phyloP scores from a whole-genome alignment of 768 basidiomycete species.

The Hypholoma sublateritium region DNA sequence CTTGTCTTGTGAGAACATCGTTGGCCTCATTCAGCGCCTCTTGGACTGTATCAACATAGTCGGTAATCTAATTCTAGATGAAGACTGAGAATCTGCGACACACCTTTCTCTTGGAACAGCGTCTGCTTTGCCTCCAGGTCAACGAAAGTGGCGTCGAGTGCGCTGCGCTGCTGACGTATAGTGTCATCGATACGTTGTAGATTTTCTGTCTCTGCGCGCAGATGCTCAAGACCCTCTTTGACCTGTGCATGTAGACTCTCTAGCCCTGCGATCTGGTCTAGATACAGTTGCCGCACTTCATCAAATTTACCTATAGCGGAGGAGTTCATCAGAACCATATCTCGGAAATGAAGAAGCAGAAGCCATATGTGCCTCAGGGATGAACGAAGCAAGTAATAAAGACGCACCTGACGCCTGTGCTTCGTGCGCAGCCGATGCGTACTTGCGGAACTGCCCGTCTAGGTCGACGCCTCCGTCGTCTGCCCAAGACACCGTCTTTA shows the following conservation, averaged over 20 bases:
- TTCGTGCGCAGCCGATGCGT: slow-evolving; percentile 37
- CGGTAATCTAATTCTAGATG: background rate
- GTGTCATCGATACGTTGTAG: slow-evolving; percentile 42
- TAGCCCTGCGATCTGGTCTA: slow-evolving; percentile 62
- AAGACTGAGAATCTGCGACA: slow-evolving; percentile 5
- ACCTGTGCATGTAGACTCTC: slow-evolving; percentile 58
- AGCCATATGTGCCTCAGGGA: background rate
- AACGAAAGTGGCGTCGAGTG: slow-evolving; percentile 38
- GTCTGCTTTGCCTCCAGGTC: slow-evolving; percentile 42
- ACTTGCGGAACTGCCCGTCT: slow-evolving; percentile 54
- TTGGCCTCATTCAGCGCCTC: slow-evolving; percentile 42
- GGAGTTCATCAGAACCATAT: background rate
- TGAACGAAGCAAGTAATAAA: background rate
- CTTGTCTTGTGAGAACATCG: slow-evolving; percentile 31
- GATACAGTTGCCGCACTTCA: slow-evolving; percentile 52
- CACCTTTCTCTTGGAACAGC: slow-evolving; percentile 44
- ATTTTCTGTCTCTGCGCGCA: slow-evolving; percentile 44
- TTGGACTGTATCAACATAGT: slow-evolving; percentile 30
- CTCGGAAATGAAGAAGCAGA: background rate
- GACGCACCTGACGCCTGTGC: slow-evolving; percentile 38
- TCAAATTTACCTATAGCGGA: slow-evolving; percentile 56
- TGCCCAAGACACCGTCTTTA: slow-evolving; percentile 76
- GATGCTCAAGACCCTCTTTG: slow-evolving; percentile 38
- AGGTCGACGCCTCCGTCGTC: slow-evolving; percentile 55
- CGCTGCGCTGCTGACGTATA: slow-evolving; percentile 38